Percentiles rank a stretch among this genome's conserved stretches.
These are phyloP conservation scores for Pedinophyceae sp. DNA, from an alignment of 139 green algal species.

Conservation along the genomic window DNA sequence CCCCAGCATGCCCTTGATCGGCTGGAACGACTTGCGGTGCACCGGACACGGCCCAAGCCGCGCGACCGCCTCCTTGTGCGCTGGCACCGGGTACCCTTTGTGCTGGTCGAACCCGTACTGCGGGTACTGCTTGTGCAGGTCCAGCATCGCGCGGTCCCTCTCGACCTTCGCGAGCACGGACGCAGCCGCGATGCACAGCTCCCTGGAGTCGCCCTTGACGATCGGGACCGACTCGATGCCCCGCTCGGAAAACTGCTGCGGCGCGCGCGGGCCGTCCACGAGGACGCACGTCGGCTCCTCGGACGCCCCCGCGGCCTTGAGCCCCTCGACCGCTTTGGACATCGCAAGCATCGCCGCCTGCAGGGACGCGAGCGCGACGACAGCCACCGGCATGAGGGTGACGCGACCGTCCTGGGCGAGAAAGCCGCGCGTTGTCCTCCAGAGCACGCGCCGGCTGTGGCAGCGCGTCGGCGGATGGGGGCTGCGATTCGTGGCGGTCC, in stretches of 20 bases:
- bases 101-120: conserved; percentile 5
- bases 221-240: background rate
- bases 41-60: background rate
- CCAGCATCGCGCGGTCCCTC: conserved; percentile 1
- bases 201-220: background rate
- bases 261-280: background rate
- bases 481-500: too few relatives aligned
- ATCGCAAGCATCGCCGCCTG: background rate
- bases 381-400: background rate
- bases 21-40: background rate
- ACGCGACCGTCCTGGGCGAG: background rate
- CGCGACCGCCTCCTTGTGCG: background rate
- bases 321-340: background rate
- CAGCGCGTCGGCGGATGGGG: too few relatives aligned
- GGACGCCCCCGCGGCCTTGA: conserved; percentile 1
- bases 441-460: too few relatives aligned
- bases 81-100: background rate
- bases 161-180: conserved; percentile 5
- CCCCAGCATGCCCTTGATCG: background rate
- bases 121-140: conserved; percentile 1
- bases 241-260: background rate
- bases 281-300: conserved; percentile 1
- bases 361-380: background rate
- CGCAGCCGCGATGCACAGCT: background rate
- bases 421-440: too few relatives aligned